Percentiles rank a stretch among this genome's conserved stretches.
Evolutionary conservation across 345 rosid species (phyloP).

Genomic region (Moricandia arvensis): DNA sequence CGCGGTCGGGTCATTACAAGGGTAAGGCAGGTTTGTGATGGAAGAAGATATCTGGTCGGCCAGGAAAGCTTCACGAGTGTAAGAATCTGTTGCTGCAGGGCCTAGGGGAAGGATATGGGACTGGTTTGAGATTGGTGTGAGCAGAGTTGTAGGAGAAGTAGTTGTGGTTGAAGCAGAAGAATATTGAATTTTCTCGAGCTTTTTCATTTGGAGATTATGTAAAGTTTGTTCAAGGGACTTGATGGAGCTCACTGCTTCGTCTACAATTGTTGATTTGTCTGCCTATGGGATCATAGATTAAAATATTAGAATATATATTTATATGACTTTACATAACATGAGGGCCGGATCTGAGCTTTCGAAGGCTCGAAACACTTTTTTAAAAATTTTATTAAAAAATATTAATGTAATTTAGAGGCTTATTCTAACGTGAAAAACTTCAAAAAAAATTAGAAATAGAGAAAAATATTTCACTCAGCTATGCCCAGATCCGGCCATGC

Average conservation of each 20-base stretch:
- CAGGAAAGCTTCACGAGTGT: conserved; percentile 50
- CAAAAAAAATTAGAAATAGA: too few species aligned
- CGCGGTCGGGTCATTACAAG: conserved; percentile 40
- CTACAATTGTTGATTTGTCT: conserved; percentile 69
- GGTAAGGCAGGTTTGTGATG: conserved; percentile 18
- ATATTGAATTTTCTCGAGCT: conserved; percentile 48
- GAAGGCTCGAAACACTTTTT: too few species aligned
- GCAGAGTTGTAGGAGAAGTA: conserved; percentile 24
- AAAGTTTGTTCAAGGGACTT: conserved; percentile 44
- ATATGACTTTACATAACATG: too few species aligned
- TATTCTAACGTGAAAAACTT: too few species aligned
- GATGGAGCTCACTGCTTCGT: conserved; percentile 62
- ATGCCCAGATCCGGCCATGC: too few species aligned
- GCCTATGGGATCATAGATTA: conserved; percentile 41
- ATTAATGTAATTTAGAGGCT: too few species aligned
- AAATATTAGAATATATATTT: conserved; percentile 1
- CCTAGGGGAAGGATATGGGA: conserved; percentile 10
- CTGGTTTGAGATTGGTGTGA: conserved; percentile 29
- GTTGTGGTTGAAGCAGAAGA: conserved; percentile 29
- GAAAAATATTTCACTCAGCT: too few species aligned
- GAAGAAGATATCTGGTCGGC: conserved; percentile 50
- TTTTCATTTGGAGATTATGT: conserved; percentile 46
- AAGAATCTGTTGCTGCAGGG: background rate
- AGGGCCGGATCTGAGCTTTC: too few species aligned
- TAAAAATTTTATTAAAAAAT: too few species aligned